Evolutionary conservation across 2,329 filamentous ascomycete genomes (phyloP).

Genomic region (Exophiala oligosperma): DNA sequence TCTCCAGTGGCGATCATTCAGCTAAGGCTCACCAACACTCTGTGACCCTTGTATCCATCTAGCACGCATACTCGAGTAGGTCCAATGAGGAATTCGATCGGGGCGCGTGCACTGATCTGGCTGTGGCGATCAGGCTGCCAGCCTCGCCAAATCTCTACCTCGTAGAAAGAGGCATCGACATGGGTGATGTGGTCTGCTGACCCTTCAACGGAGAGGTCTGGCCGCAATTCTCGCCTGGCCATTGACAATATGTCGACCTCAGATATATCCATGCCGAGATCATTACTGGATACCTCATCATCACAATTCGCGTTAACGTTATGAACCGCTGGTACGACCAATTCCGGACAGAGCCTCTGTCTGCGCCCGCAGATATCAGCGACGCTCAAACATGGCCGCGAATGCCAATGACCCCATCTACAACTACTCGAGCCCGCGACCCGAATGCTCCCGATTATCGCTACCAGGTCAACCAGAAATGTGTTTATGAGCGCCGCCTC

Average conservation of each 20-base stretch:
- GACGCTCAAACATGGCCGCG: constrained; percentile 5
- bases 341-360: constrained; percentile 6
- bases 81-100: background rate
- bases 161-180: too few species aligned
- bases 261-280: background rate
- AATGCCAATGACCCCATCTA: constrained; percentile 2
- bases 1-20: too few species aligned
- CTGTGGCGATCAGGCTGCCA: background rate
- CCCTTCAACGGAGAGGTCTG: background rate
- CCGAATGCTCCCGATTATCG: constrained; percentile 41
- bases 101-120: background rate
- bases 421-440: constrained; percentile 27
- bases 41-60: too few species aligned
- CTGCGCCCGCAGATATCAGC: constrained; percentile 6
- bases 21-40: too few species aligned
- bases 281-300: background rate
- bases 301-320: background rate
- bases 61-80: too few species aligned
- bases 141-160: background rate
- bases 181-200: background rate
- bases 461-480: constrained; percentile 41
- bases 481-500: constrained; percentile 51
- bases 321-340: constrained; percentile 12
- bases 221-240: too few species aligned
- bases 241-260: too few species aligned